phyloP scores from a whole-genome alignment of 768 basidiomycete genomes.

The Cystofilobasidium macerans region DNA sequence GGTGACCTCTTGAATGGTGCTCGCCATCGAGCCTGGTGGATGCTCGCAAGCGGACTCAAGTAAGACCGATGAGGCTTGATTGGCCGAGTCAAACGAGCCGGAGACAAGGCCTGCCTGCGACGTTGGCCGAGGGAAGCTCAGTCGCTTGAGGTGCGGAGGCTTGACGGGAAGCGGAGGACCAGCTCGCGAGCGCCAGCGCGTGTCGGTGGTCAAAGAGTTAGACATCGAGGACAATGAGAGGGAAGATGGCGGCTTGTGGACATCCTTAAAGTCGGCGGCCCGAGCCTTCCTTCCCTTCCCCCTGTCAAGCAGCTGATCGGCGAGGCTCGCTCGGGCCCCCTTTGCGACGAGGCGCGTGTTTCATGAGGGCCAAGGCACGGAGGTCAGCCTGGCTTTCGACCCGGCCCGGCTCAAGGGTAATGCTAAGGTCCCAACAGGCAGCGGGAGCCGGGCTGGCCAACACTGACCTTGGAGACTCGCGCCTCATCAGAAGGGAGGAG shows the following conservation, averaged over 20 bases:
- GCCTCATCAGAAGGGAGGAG: too few relatives aligned
- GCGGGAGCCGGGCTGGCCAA: too few relatives aligned
- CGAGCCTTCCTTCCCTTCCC: too few relatives aligned
- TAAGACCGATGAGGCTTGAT: background rate
- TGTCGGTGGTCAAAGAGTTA: background rate
- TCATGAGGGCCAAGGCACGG: too few relatives aligned
- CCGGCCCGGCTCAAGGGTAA: too few relatives aligned
- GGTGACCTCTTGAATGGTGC: background rate
- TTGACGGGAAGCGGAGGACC: background rate
- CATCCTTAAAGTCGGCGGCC: too few relatives aligned
- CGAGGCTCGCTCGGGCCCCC: too few relatives aligned
- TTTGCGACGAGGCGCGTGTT: too few relatives aligned
- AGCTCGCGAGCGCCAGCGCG: background rate
- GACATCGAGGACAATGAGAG: background rate
- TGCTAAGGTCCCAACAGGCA: too few relatives aligned
- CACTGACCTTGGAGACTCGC: too few relatives aligned
- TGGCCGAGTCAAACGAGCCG: conserved; percentile 11
- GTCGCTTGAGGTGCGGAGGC: conserved; percentile 12
- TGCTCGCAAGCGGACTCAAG: background rate
- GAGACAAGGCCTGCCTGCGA: background rate
- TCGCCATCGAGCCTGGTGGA: background rate
- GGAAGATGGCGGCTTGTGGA: background rate
- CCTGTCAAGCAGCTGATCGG: too few relatives aligned
- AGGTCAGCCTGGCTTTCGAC: too few relatives aligned
- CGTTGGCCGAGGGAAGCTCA: conserved; percentile 4